Conservation (phyloP, 139 green algal species). For the Coelastrella sp. region DNA sequence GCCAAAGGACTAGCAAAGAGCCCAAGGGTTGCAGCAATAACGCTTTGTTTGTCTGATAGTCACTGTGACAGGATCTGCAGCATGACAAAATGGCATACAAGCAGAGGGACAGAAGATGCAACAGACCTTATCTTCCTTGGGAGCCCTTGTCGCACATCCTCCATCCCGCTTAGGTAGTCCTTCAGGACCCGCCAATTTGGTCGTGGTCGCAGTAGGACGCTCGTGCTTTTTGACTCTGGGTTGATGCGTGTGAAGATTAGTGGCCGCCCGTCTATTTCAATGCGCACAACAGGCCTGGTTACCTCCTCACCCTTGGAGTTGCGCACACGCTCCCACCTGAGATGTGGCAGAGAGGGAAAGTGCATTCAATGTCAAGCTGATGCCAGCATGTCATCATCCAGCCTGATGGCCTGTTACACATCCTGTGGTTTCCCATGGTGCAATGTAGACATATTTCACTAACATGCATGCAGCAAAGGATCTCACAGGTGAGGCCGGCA, state of each 20-base stretch:
- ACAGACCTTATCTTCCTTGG: conserved; percentile 14
- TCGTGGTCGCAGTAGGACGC: conserved; percentile 74
- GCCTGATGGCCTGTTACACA: not conserved
- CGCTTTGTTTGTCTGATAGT: too few relatives aligned
- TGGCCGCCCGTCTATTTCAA: conserved; percentile 53
- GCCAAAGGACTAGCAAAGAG: too few relatives aligned
- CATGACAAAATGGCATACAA: too few relatives aligned
- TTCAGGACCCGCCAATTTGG: conserved; percentile 70
- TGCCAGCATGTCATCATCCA: not conserved
- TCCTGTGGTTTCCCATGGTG: too few relatives aligned
- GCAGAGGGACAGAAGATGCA: not conserved
- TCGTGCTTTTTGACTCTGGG: conserved; percentile 64
- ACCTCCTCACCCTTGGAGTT: conserved; percentile 15
- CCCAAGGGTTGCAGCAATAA: too few relatives aligned
- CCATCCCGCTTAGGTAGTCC: conserved; percentile 60
- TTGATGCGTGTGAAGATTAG: conserved; percentile 84
- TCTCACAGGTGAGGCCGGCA: too few relatives aligned
- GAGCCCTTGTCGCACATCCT: not conserved
- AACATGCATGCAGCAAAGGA: too few relatives aligned
- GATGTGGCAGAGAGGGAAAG: too few relatives aligned
- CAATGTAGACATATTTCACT: too few relatives aligned
- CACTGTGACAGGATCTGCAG: too few relatives aligned
- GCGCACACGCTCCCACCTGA: conserved; percentile 24
- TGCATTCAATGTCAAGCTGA: too few relatives aligned
- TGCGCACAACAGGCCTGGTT: conserved; percentile 72